These are phyloP conservation scores for Thelonectria blattea DNA, from an alignment of 2,329 filamentous ascomycete species.

Conservation along the genomic window DNA sequence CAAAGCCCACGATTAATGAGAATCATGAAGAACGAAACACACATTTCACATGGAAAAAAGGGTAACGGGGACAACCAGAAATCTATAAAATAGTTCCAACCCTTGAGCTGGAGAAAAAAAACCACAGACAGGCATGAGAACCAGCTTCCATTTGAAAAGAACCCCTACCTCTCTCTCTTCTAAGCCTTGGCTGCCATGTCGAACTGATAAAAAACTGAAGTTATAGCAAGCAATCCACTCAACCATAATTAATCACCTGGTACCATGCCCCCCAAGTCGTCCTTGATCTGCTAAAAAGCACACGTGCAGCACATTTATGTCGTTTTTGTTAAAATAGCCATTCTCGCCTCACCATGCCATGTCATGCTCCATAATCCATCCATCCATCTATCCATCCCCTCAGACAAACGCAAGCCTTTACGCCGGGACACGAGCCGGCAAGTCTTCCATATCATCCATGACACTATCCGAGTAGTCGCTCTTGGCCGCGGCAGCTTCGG, in stretches of 20 bases:
- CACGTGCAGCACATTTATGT: neutral
- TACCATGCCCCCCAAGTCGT: no score
- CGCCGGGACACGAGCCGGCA: slow-evolving; percentile 42
- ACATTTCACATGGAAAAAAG: no score
- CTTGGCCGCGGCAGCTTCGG: slow-evolving; percentile 15
- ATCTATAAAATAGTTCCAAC: neutral
- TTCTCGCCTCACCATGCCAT: no score
- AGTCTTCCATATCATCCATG: slow-evolving; percentile 54
- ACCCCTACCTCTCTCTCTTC: slow-evolving; percentile 5
- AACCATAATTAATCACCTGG: neutral
- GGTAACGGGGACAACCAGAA: neutral
- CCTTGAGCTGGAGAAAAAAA: no score
- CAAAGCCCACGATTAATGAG: slow-evolving; percentile 14
- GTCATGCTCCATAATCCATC: neutral
- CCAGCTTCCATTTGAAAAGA: neutral
- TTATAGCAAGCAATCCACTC: slow-evolving; percentile 9
- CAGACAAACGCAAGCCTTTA: slow-evolving; percentile 3
- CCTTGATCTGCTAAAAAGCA: neutral
- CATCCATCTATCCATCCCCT: neutral
- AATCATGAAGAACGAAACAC: neutral
- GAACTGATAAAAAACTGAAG: neutral
- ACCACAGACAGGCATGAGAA: neutral
- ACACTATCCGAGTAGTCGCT: slow-evolving; percentile 41
- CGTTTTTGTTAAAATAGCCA: neutral
- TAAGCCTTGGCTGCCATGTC: neutral